Conservation (phyloP, 2,329 filamentous ascomycete genomes). For the Penicillium sp. region DNA sequence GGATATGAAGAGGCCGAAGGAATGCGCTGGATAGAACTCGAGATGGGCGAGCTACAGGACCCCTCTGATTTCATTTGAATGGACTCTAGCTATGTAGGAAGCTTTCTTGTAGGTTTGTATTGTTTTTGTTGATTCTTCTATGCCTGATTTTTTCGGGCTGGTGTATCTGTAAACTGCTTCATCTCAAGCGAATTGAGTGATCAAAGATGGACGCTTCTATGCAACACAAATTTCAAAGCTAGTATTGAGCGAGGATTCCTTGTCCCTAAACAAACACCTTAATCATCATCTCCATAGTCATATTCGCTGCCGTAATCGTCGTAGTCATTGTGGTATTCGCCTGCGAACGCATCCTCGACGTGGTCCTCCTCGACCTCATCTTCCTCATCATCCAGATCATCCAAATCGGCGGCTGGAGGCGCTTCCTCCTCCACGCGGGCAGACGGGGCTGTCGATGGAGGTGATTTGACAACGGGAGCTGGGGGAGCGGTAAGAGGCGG, state of each 20-base stretch:
- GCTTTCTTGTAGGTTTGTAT: neutral
- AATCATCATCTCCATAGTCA: constrained; percentile 27
- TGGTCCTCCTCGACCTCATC: constrained; percentile 32
- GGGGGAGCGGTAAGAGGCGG: constrained; percentile 15
- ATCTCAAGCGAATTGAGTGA: neutral
- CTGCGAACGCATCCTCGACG: constrained; percentile 39
- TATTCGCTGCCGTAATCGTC: constrained; percentile 38
- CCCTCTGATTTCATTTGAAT: too few relatives aligned
- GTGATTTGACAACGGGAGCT: neutral
- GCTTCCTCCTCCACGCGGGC: constrained; percentile 24
- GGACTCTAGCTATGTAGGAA: too few relatives aligned
- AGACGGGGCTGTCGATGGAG: constrained; percentile 14
- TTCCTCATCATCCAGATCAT: constrained; percentile 36
- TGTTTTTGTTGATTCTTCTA: neutral
- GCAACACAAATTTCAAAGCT: neutral
- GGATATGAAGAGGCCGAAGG: constrained; percentile 32
- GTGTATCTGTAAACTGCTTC: constrained; percentile 4
- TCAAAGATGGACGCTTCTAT: neutral
- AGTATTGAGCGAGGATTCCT: neutral
- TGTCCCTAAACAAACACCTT: constrained; percentile 19
- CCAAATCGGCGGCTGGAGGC: constrained; percentile 21
- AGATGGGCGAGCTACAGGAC: too few relatives aligned
- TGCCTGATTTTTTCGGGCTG: neutral
- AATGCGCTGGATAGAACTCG: too few relatives aligned
- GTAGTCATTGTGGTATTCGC: constrained; percentile 28